Evolutionary conservation across 306 rosid species (phyloP).

Genomic region (Citrullus mucosospermus): DNA sequence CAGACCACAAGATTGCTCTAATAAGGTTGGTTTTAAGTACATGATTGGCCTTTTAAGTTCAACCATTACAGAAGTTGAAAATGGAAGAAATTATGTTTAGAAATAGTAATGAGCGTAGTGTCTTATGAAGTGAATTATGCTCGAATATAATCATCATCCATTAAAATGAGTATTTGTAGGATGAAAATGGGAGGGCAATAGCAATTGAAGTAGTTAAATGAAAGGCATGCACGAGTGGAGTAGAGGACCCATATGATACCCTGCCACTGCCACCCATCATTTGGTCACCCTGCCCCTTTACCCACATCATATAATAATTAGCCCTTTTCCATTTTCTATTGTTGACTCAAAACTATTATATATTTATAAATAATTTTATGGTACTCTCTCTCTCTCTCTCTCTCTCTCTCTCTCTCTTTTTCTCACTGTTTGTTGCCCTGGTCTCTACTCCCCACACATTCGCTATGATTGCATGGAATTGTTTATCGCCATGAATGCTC

Average conservation of each 20-base stretch:
- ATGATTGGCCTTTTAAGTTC: no score
- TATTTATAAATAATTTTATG: not conserved
- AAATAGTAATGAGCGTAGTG: no score
- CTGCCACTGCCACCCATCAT: conserved; percentile 4
- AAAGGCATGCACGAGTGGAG: conserved; percentile 12
- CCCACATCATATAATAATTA: not conserved
- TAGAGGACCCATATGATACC: not conserved
- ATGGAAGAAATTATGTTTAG: no score
- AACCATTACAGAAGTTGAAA: no score
- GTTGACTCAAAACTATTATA: not conserved
- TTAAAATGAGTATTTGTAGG: not conserved
- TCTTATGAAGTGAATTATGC: no score
- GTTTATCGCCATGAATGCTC: conserved; percentile 1
- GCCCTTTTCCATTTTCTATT: not conserved
- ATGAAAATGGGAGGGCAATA: not conserved
- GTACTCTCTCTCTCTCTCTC: not conserved
- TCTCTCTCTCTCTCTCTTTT: not conserved
- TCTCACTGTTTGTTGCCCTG: not conserved
- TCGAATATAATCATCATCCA: no score
- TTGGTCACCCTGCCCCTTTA: not conserved
- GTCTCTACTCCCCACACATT: not conserved
- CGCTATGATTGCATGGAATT: conserved; percentile 1
- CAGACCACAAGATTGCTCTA: no score
- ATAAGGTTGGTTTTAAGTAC: no score
- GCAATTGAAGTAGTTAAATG: not conserved